phyloP scores from a whole-genome alignment of 179 eudicot genomes.

The Heliamphora pulchella region DNA sequence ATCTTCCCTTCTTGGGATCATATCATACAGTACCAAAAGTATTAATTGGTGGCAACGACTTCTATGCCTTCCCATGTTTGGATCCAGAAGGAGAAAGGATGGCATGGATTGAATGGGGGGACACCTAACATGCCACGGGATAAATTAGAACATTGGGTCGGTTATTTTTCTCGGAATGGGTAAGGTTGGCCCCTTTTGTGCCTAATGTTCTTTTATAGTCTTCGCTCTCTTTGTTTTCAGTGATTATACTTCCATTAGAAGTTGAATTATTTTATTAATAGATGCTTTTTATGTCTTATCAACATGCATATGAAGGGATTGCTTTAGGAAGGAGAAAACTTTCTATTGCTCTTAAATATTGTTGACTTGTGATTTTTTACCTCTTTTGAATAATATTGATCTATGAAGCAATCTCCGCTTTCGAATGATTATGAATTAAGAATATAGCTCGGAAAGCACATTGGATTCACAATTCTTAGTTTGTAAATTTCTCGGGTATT shows the following conservation, averaged over 20 bases:
- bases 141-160: constrained; percentile 89
- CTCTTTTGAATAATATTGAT: too few relatives aligned
- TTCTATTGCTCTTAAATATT: too few relatives aligned
- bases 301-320: neutral
- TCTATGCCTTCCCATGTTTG: constrained; percentile 88
- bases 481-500: too few relatives aligned
- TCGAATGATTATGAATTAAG: too few relatives aligned
- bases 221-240: neutral
- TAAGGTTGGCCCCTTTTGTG: neutral
- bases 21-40: constrained; percentile 57
- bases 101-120: constrained; percentile 96
- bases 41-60: constrained; percentile 66
- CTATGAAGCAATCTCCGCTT: too few relatives aligned
- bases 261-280: neutral
- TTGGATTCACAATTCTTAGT: too few relatives aligned
- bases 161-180: constrained; percentile 75
- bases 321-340: neutral
- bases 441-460: too few relatives aligned
- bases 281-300: neutral
- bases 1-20: neutral
- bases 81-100: constrained; percentile 65
- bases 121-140: constrained; percentile 99
- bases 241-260: neutral
- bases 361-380: too few relatives aligned
- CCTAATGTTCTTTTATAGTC: neutral